Base-by-base conservation (phyloP, 2,329 filamentous ascomycete species). In the Lasiodiplodia theobromae region DNA sequence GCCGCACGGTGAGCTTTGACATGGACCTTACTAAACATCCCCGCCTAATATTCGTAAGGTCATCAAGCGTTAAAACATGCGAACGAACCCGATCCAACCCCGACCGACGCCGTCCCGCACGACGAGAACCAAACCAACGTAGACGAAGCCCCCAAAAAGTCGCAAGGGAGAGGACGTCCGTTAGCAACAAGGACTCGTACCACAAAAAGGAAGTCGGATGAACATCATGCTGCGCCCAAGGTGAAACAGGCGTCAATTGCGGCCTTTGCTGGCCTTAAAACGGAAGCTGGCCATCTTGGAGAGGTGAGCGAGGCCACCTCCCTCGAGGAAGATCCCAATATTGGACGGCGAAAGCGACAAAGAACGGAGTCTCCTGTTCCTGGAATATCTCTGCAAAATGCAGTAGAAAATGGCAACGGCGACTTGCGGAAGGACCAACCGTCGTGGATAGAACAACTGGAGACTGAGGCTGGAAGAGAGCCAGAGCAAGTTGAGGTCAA, bases 321-420 rank as follows among this genome's bases (percentile, higher is more conserved):
- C 28, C 57, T 77, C 25, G 74, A 77, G 21, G 73, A 75, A 49
- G 77, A 80, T 7, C 69, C 72, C 18, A 77, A 79, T 57, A 38
- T 72, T 54, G 72, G 70, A 6, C 74, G 77, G 18, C 76, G 76
- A 52, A 83, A 83, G 70, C 75, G 81, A 49, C 76, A 77, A 53
- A 80, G 78, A 65, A 82, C 80, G 1, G 70, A 70, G 14, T 78
- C 78, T 1, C 77, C 78, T 18, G 21, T 58, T 6, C 70, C 70
- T 12, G 65, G 23, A 12, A 57, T 3, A 16, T 37, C 5, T 12
- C 25, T 4, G 21, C 31, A 66, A 16, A 31, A 21, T 25, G 8
- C 18, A 25, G 34, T 5, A 8, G 31, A 51, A n/a, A 25, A 12
- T 14, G 40, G 51, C 23, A 37, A 60, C 28, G 21, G 21, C 25